These are phyloP conservation scores for Acacia melanoxylon DNA, from an alignment of 306 rosid species.

Conservation along the genomic window DNA sequence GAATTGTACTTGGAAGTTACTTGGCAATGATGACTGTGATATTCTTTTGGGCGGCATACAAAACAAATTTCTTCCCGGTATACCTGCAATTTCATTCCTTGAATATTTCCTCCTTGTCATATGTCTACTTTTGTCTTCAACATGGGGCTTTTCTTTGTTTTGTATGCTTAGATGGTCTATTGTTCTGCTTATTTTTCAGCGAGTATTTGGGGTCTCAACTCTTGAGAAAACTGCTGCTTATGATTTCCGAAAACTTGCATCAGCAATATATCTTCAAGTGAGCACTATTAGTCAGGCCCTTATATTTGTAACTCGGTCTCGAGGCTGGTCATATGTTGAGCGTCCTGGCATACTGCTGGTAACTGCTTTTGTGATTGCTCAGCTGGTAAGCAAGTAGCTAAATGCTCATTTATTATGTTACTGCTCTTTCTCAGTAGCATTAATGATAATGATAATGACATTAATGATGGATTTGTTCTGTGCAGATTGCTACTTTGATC, in stretches of 20 bases:
- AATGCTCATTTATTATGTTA: conserved; percentile 14
- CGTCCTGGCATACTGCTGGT: conserved; percentile 87
- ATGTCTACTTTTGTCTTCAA: background rate
- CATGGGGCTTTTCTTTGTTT: conserved; percentile 16
- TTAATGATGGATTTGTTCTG: conserved; percentile 15
- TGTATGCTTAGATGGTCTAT: conserved; percentile 20
- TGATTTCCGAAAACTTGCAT: conserved; percentile 89
- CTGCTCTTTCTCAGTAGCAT: conserved; percentile 3
- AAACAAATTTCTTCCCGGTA: conserved; percentile 95
- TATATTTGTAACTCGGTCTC: conserved; percentile 91
- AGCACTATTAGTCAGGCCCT: conserved; percentile 99
- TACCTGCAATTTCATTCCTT: background rate
- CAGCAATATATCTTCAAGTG: conserved; percentile 96
- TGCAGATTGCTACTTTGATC: conserved; percentile 91
- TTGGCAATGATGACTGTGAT: conserved; percentile 98
- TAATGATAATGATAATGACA: background rate
- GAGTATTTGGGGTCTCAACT: conserved; percentile 72
- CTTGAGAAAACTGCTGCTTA: conserved; percentile 82
- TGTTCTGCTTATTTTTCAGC: conserved; percentile 47
- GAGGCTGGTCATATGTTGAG: conserved; percentile 94
- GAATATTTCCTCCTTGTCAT: background rate
- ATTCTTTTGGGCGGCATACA: conserved; percentile 97
- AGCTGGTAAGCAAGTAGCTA: conserved; percentile 62
- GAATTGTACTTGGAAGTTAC: conserved; percentile 88
- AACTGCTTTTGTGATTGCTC: conserved; percentile 82